phyloP scores from a whole-genome alignment of 352 stramenopile genomes.

The Pythium phragmiticola region DNA sequence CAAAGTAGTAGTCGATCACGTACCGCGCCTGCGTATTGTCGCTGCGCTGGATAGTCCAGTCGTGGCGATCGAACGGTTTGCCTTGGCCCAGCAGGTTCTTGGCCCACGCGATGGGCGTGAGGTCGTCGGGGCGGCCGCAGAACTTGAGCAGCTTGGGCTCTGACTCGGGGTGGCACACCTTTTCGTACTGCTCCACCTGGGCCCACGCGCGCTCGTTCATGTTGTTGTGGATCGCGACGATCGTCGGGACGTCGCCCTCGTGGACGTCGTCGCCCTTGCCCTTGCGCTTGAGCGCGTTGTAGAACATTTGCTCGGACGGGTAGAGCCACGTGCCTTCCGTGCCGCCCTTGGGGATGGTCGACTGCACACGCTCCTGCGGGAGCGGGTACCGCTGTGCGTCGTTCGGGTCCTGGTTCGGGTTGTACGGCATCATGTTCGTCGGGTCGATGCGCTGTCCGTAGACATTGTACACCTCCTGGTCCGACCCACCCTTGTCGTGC shows the following conservation, averaged over 20 bases:
- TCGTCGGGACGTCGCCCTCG: slow-evolving; percentile 91
- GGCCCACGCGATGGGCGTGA: slow-evolving; percentile 93
- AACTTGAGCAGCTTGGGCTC: slow-evolving; percentile 96
- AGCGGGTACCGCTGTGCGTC: slow-evolving; percentile 89
- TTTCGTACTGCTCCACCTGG: slow-evolving; percentile 98
- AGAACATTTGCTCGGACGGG: slow-evolving; percentile 99
- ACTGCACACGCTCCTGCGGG: slow-evolving; percentile 91
- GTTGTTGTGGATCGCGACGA: slow-evolving; percentile 99
- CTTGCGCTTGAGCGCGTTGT: slow-evolving; percentile 97
- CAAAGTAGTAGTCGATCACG: slow-evolving; percentile 99
- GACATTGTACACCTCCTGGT: slow-evolving; percentile 94
- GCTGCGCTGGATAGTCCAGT: slow-evolving; percentile 96
- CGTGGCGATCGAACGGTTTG: slow-evolving; percentile 97
- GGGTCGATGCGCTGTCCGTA: slow-evolving; percentile 97
- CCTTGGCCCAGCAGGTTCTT: slow-evolving; percentile 88
- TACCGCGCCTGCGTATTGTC: slow-evolving; percentile 94
- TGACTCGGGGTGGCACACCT: slow-evolving; percentile 73
- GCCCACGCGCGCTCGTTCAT: slow-evolving; percentile 99
- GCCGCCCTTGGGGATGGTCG: slow-evolving; percentile 95
- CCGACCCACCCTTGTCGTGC: slow-evolving; percentile 40
- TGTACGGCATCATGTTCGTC: slow-evolving; percentile 98
- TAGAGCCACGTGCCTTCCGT: slow-evolving; percentile 97
- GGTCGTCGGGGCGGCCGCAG: slow-evolving; percentile 93
- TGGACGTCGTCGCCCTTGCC: slow-evolving; percentile 97
- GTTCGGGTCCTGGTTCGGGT: slow-evolving; percentile 94